These are phyloP conservation scores for Juglanconis sp. DNA, from an alignment of 2,329 filamentous ascomycete species.

Conservation along the genomic window DNA sequence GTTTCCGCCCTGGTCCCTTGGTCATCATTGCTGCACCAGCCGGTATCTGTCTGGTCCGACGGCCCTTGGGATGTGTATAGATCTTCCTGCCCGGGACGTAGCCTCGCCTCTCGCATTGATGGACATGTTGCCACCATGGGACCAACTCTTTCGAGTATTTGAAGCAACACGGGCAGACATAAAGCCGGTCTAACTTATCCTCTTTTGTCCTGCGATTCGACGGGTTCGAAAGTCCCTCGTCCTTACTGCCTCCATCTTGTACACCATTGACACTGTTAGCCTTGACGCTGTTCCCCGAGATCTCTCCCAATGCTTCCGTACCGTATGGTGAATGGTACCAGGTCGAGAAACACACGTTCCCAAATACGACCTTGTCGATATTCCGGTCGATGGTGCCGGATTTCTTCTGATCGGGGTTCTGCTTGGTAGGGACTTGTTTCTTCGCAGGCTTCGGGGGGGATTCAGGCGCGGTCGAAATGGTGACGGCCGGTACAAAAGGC, in stretches of 20 bases:
- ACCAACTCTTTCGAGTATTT: constrained; percentile 73
- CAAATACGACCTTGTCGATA: constrained; percentile 82
- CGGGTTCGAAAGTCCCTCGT: constrained; percentile 22
- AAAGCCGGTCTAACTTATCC: constrained; percentile 64
- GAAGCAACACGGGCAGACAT: constrained; percentile 91
- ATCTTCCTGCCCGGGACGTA: constrained; percentile 66
- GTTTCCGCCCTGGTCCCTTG: constrained; percentile 32
- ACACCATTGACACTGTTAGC: constrained; percentile 31
- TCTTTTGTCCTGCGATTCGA: constrained; percentile 14
- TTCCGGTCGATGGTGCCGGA: constrained; percentile 61
- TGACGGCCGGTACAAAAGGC: constrained; percentile 5
- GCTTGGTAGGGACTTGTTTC: neutral
- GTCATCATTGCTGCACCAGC: constrained; percentile 18
- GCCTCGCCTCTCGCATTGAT: constrained; percentile 50
- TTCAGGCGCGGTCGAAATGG: neutral
- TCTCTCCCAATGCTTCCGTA: constrained; percentile 63
- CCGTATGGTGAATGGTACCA: constrained; percentile 93
- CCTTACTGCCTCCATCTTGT: constrained; percentile 25
- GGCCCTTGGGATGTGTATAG: constrained; percentile 60
- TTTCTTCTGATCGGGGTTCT: constrained; percentile 23
- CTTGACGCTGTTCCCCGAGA: constrained; percentile 28
- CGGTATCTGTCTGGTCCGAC: constrained; percentile 36
- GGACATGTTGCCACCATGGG: constrained; percentile 56
- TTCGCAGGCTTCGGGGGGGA: constrained; percentile 7
- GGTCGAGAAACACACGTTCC: constrained; percentile 77